Conservation (phyloP, 1,139 yeast genomes). For the Entelexis paramagnoliae region DNA sequence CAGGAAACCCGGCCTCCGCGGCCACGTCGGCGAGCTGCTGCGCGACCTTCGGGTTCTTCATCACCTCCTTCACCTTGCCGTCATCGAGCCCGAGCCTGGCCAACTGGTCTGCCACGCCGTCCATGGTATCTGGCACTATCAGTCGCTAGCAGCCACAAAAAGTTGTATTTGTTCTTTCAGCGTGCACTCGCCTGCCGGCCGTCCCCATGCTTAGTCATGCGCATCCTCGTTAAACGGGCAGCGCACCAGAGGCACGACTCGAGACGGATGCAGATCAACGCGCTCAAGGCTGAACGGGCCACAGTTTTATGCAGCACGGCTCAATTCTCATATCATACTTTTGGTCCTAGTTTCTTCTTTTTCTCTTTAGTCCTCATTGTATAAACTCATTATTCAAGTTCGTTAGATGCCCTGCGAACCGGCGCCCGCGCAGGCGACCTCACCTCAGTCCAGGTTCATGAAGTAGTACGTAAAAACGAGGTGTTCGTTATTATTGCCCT, state of each 20-base stretch:
- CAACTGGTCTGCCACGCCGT: conserved; percentile 20
- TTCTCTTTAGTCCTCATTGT: neutral
- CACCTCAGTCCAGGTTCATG: conserved; percentile 2
- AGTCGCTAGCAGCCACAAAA: neutral
- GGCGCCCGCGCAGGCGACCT: neutral
- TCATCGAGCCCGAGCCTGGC: conserved; percentile 24
- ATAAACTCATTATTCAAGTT: neutral
- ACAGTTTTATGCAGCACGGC: no score
- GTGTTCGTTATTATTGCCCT: neutral
- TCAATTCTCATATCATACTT: no score
- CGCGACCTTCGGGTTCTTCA: conserved; percentile 77
- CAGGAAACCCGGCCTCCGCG: conserved; percentile 33
- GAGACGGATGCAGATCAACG: no score
- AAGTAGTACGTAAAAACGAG: neutral
- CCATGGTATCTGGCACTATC: neutral
- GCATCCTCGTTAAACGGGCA: no score
- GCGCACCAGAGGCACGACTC: no score
- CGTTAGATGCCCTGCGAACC: neutral
- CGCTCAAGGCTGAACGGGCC: no score
- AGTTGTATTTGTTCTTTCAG: no score
- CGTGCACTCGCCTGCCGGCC: no score
- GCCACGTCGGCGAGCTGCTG: conserved; percentile 54
- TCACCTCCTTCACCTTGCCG: conserved; percentile 42
- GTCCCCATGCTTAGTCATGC: no score
- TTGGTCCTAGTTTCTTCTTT: neutral